Evolutionary conservation across 192 early-diverging fungal genomes (phyloP), one percentile per base, ranked within the genome.

Genomic region (Umbelopsis isabellina): DNA sequence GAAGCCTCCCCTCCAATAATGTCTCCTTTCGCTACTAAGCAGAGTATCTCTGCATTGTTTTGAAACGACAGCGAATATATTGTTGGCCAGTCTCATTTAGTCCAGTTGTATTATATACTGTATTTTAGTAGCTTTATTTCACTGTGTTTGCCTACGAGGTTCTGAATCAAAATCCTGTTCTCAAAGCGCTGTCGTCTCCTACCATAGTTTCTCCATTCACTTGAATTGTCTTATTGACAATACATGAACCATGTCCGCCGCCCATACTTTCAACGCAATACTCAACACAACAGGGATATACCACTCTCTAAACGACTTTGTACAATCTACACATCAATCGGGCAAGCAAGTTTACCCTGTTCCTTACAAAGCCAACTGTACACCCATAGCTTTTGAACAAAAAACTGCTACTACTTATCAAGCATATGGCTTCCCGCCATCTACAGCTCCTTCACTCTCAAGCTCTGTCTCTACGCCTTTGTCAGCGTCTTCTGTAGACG

Each of bases 1-100:
- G 30, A 35, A 35, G 16, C 33, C 55, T 37, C 2, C 12, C 25
- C 21, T 35, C 51, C 55, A 61, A 61, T 61, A 35, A 61, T 61
- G 55, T 61, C 55, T 30, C 16, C 55, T 61, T 61, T n/a, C 55
- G 18, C 25, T 61, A 16, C 55, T 61, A 61, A 61, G 27, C 25
- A 61, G 55, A 35, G 27, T 18, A 0, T 61, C 21, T 30, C n/a
- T 61, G 55, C 55, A 61, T 30, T 16, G 55, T 27, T 61, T 35
- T 61, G 55, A 61, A 61, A 35, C 27, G 16, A 35, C 13, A 22
- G 16, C 25, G 55, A 30, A 35, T 61, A 37, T 30, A 30, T 33
- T 61, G 55, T 61, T 55, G 55, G 55, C 25, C 27, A 25, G 25
- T 27, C 33, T 61, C 30, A n/a, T 35, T 25, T 61, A 61, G 27